Evolutionary conservation across 2,329 filamentous ascomycete genomes (phyloP), one percentile per base, ranked within the genome.

Genomic region (Alternaria triticina): DNA sequence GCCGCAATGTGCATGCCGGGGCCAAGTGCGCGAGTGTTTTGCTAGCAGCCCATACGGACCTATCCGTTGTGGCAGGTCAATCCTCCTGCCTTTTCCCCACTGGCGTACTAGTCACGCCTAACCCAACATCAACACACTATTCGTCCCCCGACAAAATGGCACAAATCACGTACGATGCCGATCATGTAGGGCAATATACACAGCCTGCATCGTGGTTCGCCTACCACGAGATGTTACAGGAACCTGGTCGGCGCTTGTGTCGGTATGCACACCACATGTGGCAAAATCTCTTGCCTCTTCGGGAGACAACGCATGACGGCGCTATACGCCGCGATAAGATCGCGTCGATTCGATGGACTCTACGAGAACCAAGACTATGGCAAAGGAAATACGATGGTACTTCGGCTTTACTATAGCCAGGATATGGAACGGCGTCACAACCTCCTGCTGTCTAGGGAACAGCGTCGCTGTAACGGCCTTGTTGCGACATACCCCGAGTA

Each of bases 371-470:
- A 25, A 36, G 45, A n/a, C 25, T 13, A 40, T 46, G 44, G 43
- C 43, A 23, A 44, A 30, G 28, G 27, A 46, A 10, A 51, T 52
- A 25, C 27, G 20, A 56, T 28, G 52, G 22, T n/a, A 15, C 52
- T 54, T 51, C 33, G 43, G 43, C 40, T 23, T 50, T 54, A 52
- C 22, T 36, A 59, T 47, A 23, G 55, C 59, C 22, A 28, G 55
- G 15, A 59, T 49, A 25, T 52, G 20, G 17, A 44, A 50, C 49
- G 36, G 36, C 47, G 57, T 25, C 22, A 43, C 40, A 30, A 28
- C 44, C 60, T 62, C 60, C 56, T 62, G 56, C 60, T 62, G n/a
- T 62, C 43, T 62, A 54, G 40, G 60, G 56, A 49, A 54, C 56
- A 62, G 56, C 56, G 44, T 55, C 33, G 22, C 25, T 40, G 36